phyloP scores from a whole-genome alignment of 179 eudicot genomes.

The Silene coronaria region DNA sequence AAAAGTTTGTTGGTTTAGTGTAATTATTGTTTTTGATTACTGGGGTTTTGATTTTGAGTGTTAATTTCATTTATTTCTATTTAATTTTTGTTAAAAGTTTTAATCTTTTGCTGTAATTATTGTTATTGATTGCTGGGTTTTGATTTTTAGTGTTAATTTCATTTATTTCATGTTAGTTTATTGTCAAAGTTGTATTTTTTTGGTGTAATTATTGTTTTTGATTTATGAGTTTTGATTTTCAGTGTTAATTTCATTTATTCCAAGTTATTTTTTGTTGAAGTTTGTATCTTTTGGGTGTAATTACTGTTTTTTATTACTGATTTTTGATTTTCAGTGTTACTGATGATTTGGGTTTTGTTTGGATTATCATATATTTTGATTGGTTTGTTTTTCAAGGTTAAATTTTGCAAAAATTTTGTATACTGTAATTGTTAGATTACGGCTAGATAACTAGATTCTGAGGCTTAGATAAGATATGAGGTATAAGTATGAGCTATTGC shows the following conservation, averaged over 20 bases:
- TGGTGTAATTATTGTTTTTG: no score
- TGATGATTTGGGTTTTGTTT: constrained; percentile 1
- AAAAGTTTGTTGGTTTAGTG: not conserved
- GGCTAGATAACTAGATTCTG: not conserved
- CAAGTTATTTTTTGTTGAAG: no score
- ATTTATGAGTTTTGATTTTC: not conserved
- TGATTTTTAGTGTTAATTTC: not conserved
- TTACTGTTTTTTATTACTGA: not conserved
- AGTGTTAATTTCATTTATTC: no score
- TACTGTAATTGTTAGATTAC: not conserved
- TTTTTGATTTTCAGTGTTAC: no score
- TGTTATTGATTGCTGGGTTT: not conserved
- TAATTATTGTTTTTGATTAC: not conserved
- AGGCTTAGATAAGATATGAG: not conserved
- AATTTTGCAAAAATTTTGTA: not conserved
- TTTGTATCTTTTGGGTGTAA: no score
- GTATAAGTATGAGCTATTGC: not conserved
- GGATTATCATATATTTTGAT: not conserved
- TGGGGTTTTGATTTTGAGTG: constrained; percentile 1
- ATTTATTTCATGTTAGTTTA: no score
- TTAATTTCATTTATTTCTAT: no score
- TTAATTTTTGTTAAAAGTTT: not conserved
- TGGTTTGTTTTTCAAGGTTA: not conserved
- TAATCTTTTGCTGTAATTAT: not conserved
- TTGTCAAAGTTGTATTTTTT: no score